These are phyloP conservation scores for Starmera dryadoides DNA, from an alignment of 805 yeast species.

Conservation along the genomic window DNA sequence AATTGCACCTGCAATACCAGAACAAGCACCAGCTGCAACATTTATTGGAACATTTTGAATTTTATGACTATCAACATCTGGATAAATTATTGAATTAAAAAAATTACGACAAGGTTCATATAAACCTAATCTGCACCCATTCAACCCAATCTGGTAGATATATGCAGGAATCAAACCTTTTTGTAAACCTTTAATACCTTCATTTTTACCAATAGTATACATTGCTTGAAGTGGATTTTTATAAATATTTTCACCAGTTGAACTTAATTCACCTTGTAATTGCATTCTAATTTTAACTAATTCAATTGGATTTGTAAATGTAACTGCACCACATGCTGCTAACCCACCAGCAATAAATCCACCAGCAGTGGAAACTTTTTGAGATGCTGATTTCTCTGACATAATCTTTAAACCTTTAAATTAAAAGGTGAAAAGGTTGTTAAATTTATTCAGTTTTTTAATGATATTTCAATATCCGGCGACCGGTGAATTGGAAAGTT, in stretches of 20 bases:
- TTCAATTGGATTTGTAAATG: slow-evolving; percentile 94
- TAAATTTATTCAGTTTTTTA: too few species aligned
- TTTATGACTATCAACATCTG: slow-evolving; percentile 40
- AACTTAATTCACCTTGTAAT: slow-evolving; percentile 82
- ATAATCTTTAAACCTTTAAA: too few species aligned
- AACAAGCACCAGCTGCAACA: slow-evolving; percentile 69
- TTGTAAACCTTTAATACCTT: slow-evolving; percentile 84
- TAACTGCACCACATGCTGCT: slow-evolving; percentile 98
- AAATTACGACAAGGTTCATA: slow-evolving; percentile 79
- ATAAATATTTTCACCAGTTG: slow-evolving; percentile 50
- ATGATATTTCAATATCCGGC: too few species aligned
- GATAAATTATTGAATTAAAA: slow-evolving; percentile 48
- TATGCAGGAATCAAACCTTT: slow-evolving; percentile 88
- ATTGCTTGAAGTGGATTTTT: slow-evolving; percentile 85
- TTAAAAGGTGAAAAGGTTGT: too few species aligned
- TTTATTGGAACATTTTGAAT: slow-evolving; percentile 52
- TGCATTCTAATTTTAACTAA: slow-evolving; percentile 95
- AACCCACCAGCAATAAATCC: slow-evolving; percentile 87
- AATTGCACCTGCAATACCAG: slow-evolving; percentile 87
- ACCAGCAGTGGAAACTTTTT: slow-evolving; percentile 56
- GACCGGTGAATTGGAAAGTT: too few species aligned
- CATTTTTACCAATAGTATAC: slow-evolving; percentile 60
- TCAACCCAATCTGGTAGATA: slow-evolving; percentile 81
- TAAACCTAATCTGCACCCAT: slow-evolving; percentile 91
- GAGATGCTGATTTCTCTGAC: slow-evolving; percentile 36